Evolutionary conservation across 352 stramenopile genomes (phyloP).

Genomic region (Phytophthora uliginosa): DNA sequence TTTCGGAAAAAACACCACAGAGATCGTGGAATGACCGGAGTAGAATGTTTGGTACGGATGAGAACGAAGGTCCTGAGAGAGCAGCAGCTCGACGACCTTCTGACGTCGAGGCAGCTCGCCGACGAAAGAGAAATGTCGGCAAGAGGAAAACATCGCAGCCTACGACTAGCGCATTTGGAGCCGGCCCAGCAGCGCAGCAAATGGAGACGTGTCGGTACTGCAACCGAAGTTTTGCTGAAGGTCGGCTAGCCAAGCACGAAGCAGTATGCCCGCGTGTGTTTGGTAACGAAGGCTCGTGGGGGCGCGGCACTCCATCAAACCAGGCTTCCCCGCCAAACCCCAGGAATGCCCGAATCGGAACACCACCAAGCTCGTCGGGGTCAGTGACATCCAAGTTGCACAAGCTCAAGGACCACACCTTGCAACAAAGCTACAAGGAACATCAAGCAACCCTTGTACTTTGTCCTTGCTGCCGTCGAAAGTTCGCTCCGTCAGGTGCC

Average conservation of each 20-base stretch:
- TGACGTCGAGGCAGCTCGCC: conserved; percentile 1
- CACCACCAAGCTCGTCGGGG: conserved; percentile 19
- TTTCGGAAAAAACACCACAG: conserved; percentile 20
- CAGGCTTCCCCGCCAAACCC: conserved; percentile 14
- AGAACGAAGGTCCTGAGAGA: conserved; percentile 8
- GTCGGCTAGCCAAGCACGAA: conserved; percentile 84
- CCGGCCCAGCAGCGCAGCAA: conserved; percentile 23
- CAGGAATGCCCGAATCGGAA: conserved; percentile 21
- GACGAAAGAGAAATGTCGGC: conserved; percentile 21
- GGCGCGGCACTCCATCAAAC: conserved; percentile 50
- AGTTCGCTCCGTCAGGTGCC: conserved; percentile 83
- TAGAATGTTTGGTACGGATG: conserved; percentile 5
- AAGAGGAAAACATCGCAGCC: conserved; percentile 29
- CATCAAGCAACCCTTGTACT: conserved; percentile 83
- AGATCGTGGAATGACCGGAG: conserved; percentile 9
- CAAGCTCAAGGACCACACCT: conserved; percentile 66
- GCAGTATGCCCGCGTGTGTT: conserved; percentile 84
- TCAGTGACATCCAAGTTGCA: conserved; percentile 26
- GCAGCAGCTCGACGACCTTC: conserved; percentile 1
- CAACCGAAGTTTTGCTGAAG: conserved; percentile 82
- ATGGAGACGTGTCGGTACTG: conserved; percentile 86
- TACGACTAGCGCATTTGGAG: conserved; percentile 8
- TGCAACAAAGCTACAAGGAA: conserved; percentile 80
- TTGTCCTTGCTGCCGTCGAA: conserved; percentile 85
- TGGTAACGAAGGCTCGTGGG: conserved; percentile 79